phyloP scores from a whole-genome alignment of 2,329 filamentous ascomycete genomes.

The Colletotrichum tanaceti region DNA sequence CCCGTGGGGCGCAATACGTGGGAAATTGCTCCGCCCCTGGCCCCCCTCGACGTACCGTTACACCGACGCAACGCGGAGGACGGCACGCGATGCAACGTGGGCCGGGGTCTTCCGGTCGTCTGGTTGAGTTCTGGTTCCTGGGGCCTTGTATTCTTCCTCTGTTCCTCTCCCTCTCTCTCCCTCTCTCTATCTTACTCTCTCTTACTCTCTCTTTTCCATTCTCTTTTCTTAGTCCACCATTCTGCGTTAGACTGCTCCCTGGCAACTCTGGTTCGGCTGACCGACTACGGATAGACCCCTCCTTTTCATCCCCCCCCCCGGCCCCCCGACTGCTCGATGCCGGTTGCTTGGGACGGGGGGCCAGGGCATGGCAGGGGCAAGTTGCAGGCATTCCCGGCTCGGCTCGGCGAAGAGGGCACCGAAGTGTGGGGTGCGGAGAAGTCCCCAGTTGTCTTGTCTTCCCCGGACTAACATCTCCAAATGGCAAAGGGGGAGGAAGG shows the following conservation, averaged over 20 bases:
- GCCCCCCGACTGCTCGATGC: neutral
- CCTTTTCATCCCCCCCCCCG: too few species aligned
- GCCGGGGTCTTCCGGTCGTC: neutral
- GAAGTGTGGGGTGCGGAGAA: slow-evolving; percentile 26
- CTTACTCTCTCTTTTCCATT: too few species aligned
- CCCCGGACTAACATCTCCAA: slow-evolving; percentile 24
- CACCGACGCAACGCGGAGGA: slow-evolving; percentile 27
- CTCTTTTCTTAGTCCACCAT: neutral
- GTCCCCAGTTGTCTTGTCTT: neutral
- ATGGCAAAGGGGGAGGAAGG: neutral
- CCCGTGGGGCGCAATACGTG: slow-evolving; percentile 14
- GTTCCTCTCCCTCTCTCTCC: too few species aligned
- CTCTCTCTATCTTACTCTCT: too few species aligned
- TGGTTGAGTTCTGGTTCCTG: neutral
- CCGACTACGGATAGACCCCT: too few species aligned
- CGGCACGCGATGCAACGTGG: slow-evolving; percentile 1
- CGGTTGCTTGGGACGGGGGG: neutral
- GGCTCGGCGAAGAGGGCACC: slow-evolving; percentile 25
- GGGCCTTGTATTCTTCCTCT: neutral
- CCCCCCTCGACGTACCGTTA: slow-evolving; percentile 28
- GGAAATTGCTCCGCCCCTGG: slow-evolving; percentile 19
- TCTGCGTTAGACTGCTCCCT: neutral
- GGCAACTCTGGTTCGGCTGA: neutral
- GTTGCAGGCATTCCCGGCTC: neutral
- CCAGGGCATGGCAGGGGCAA: neutral